A percentile compares a stretch with the other conserved stretches of the same genome.
These are phyloP conservation scores for Wickerhamiella domercqiae DNA, from an alignment of 805 yeast genomes.

Conservation along the genomic window DNA sequence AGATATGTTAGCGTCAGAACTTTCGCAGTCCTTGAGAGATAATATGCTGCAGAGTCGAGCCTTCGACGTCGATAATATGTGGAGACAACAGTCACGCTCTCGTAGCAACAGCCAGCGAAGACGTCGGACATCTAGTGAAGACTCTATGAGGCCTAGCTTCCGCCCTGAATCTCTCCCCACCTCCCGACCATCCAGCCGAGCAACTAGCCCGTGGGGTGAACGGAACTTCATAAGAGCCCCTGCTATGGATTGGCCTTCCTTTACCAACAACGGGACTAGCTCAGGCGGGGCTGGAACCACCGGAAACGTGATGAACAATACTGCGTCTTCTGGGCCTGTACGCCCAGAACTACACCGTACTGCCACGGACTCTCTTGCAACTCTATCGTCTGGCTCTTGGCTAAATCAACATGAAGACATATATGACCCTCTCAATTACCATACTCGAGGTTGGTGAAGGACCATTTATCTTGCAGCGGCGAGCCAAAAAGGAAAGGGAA, in stretches of 20 bases:
- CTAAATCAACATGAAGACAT: slow-evolving; percentile 13
- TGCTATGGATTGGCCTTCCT: background rate
- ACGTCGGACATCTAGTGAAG: background rate
- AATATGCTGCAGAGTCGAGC: slow-evolving; percentile 9
- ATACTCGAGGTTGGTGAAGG: slow-evolving; percentile 18
- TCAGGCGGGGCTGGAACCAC: background rate
- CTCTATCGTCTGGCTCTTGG: slow-evolving; percentile 2
- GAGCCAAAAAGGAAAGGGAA: too few species aligned
- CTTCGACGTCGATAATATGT: slow-evolving; percentile 8
- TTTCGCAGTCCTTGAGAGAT: slow-evolving; percentile 10
- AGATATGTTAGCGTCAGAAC: slow-evolving; percentile 8
- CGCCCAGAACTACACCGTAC: slow-evolving; percentile 14
- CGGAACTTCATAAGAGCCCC: background rate
- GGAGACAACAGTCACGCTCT: slow-evolving; percentile 2
- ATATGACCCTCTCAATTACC: slow-evolving; percentile 17
- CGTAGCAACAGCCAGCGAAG: background rate
- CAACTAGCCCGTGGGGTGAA: background rate
- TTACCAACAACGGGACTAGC: too few species aligned
- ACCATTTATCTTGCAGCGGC: too few species aligned
- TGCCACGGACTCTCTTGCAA: slow-evolving; percentile 9
- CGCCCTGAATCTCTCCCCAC: background rate
- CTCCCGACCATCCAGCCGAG: background rate
- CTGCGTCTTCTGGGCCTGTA: too few species aligned
- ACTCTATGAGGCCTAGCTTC: background rate
- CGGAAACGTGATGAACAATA: too few species aligned